Evolutionary conservation across 352 stramenopile species (phyloP), one percentile per base, ranked within the genome.

Genomic region (Pythium utonaiense): DNA sequence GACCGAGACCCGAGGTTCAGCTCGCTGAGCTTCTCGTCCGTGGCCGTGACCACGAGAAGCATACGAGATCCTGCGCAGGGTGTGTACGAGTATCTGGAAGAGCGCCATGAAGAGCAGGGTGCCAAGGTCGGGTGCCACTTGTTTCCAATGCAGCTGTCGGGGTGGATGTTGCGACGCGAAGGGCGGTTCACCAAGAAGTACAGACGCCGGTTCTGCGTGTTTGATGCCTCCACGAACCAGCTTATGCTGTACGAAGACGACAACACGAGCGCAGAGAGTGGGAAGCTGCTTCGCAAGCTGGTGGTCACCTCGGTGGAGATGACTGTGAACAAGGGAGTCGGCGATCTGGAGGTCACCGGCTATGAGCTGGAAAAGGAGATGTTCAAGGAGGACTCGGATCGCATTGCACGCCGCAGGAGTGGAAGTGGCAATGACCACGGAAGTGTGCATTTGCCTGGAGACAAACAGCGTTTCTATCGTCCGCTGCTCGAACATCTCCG

Each of bases 1-100:
- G 38, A 45, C 38, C 19, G 38, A 19, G 21, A 6, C 38, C n/a
- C 38, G 3, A 19, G 38, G 12, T 45, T 45, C 38, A 45, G 38
- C 8, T 25, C 38, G 6, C 5, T 45, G 16, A 19, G 25, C 38
- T 27, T 1, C 38, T 45, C 24, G 0, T 19, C 73, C 3, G 65
- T 70, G 33, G 68, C 68, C 19, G 66, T 78, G 47, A 53, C 58
- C n/a, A 62, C 59, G 8, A 70, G 78, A 27, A 81, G 65, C 56
- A 72, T 86, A 34, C 72, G 74, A 3, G 77, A 89, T 58, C 66
- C 56, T 28, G 69, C 74, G 53, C 60, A 85, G 36, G 77, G 77
- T 33, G 60, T 86, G 12, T 83, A 85, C 69, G 74, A 86, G 69
- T 89, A 89, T 48, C 25, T 88, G 27, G 78, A 82, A 40, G 74